phyloP scores from a whole-genome alignment of 441 rosid species.

The Biscutella laevigata region DNA sequence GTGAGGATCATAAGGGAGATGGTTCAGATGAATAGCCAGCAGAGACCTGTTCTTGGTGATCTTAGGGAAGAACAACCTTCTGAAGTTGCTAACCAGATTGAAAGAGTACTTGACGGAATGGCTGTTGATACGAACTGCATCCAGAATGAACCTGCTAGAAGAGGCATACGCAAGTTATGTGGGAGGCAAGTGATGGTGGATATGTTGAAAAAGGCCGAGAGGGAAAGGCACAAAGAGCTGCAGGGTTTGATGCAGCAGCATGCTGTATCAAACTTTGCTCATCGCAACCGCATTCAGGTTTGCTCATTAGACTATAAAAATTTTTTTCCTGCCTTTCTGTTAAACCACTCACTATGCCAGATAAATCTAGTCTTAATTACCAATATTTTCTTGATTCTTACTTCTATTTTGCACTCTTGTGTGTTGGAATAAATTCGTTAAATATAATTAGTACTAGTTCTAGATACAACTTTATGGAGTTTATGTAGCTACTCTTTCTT shows the following conservation, averaged over 20 bases:
- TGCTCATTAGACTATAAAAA: slow-evolving; percentile 8
- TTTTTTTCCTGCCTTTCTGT: not conserved
- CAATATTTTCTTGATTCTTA: not conserved
- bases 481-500: not conserved
- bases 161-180: slow-evolving; percentile 75
- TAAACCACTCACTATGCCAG: not conserved
- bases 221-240: slow-evolving; percentile 72
- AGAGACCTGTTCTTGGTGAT: slow-evolving; percentile 41
- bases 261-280: slow-evolving; percentile 79
- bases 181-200: slow-evolving; percentile 86
- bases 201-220: slow-evolving; percentile 71
- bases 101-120: slow-evolving; percentile 59
- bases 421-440: not conserved
- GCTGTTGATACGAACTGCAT: slow-evolving; percentile 38
- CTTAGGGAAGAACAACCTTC: slow-evolving; percentile 44
- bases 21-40: slow-evolving; percentile 67
- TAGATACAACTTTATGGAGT: not conserved
- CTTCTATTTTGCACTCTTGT: not conserved
- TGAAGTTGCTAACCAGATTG: slow-evolving; percentile 48
- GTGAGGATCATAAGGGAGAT: slow-evolving; percentile 76
- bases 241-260: slow-evolving; percentile 51
- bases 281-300: slow-evolving; percentile 93
- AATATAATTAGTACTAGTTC: not conserved
- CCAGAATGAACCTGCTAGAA: slow-evolving; percentile 40
- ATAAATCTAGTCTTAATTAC: not conserved